phyloP scores from a whole-genome alignment of 305 asterid species.

The Fraxinus xanthoxyloides region DNA sequence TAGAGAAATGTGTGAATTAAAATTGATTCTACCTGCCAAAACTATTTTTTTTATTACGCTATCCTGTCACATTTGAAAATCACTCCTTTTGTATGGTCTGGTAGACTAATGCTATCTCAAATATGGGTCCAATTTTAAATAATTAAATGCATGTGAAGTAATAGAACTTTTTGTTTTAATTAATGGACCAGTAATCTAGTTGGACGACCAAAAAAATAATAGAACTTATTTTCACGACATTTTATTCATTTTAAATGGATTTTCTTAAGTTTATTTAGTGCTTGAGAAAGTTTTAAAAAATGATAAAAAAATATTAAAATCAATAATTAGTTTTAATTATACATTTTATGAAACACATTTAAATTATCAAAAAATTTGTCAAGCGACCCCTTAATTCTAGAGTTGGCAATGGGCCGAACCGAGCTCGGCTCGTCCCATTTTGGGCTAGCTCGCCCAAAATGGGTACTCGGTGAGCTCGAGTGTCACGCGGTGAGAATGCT shows the following conservation, averaged over 20 bases:
- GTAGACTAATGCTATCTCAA: neutral
- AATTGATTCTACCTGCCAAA: neutral
- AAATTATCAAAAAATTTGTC: neutral
- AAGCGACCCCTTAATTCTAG: neutral
- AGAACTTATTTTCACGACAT: neutral
- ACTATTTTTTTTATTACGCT: neutral
- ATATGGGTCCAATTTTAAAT: neutral
- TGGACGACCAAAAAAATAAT: neutral
- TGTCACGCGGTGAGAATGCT: too few species aligned
- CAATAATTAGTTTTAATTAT: too few species aligned
- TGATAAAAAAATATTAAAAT: too few species aligned
- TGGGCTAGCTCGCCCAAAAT: too few species aligned
- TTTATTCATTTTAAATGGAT: neutral
- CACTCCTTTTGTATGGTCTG: neutral
- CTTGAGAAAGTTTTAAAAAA: too few species aligned
- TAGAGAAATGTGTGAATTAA: neutral
- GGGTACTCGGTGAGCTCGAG: too few species aligned
- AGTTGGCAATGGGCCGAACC: too few species aligned
- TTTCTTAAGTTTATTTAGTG: neutral
- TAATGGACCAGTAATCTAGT: neutral
- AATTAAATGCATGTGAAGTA: neutral
- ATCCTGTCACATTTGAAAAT: neutral
- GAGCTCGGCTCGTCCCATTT: too few species aligned
- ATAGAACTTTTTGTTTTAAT: neutral
- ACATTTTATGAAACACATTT: neutral